Evolutionary conservation across 106 monocot species (phyloP).

Genomic region (Dioscorea dumetorum): DNA sequence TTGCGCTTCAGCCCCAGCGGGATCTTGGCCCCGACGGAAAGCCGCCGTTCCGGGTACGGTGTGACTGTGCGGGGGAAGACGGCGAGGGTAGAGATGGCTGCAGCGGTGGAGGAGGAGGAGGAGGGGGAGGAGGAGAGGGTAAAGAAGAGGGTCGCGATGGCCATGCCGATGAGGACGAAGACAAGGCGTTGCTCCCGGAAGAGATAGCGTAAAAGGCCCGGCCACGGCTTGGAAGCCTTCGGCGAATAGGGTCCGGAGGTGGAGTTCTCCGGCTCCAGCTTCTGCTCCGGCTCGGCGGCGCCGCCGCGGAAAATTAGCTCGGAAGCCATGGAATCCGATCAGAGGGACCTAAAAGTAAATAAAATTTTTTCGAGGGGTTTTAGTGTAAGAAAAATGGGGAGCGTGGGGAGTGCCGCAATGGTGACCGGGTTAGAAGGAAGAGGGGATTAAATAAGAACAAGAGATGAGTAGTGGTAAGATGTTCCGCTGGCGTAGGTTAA

Average conservation of each 20-base stretch:
- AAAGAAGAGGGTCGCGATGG: constrained; percentile 44
- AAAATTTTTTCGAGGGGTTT: not conserved
- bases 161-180: constrained; percentile 62
- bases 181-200: constrained; percentile 57
- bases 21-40: constrained; percentile 40
- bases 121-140: constrained; percentile 11
- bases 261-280: not conserved
- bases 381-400: not conserved
- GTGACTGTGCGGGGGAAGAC: constrained; percentile 3
- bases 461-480: not conserved
- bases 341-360: not conserved
- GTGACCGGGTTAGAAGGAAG: not conserved
- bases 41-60: not conserved
- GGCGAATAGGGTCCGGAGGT: constrained; percentile 35
- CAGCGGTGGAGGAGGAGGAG: constrained; percentile 7
- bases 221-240: constrained; percentile 41
- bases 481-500: not conserved
- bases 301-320: constrained; percentile 49
- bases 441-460: not conserved
- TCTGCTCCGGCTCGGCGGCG: constrained; percentile 14
- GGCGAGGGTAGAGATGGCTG: not conserved
- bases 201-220: constrained; percentile 32
- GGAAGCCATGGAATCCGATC: constrained; percentile 25
- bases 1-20: constrained; percentile 72
- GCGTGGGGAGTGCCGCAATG: not conserved